These are phyloP conservation scores for Ilyonectria robusta DNA, from an alignment of 2,329 filamentous ascomycete species.

Conservation along the genomic window DNA sequence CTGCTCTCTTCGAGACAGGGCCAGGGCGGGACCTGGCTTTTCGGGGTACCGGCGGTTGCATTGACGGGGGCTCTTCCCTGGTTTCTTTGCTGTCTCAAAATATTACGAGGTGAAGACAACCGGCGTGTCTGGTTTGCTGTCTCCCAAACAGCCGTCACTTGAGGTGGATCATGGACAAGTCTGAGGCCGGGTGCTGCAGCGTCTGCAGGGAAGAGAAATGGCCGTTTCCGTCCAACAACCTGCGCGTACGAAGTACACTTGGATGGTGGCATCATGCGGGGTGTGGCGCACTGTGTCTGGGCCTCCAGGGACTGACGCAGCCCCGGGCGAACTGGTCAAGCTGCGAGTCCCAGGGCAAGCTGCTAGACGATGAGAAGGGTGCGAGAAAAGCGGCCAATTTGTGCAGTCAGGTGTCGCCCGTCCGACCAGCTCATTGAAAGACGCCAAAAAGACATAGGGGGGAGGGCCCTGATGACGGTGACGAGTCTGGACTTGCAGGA, in stretches of 20 bases:
- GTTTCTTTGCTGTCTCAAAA: conserved; percentile 20
- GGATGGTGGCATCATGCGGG: conserved; percentile 47
- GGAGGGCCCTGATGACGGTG: conserved; percentile 15
- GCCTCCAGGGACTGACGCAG: conserved; percentile 32
- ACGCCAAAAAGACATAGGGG: conserved; percentile 11
- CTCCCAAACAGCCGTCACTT: conserved; percentile 19
- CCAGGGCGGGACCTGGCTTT: neutral
- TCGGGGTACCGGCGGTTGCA: conserved; percentile 1
- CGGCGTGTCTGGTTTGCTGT: conserved; percentile 2
- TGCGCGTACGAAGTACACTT: neutral
- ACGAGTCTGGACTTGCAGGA: neutral
- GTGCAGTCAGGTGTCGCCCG: conserved; percentile 4
- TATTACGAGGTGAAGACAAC: neutral
- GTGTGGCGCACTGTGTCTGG: conserved; percentile 43
- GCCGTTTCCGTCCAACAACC: conserved; percentile 38
- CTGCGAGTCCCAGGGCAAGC: conserved; percentile 24
- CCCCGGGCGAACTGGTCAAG: conserved; percentile 8
- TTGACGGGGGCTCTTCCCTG: conserved; percentile 14
- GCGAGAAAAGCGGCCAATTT: conserved; percentile 39
- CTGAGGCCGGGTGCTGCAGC: neutral
- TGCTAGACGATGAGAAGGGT: conserved; percentile 16
- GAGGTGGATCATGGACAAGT: conserved; percentile 16
- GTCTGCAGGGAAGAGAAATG: conserved; percentile 23
- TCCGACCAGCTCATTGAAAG: neutral
- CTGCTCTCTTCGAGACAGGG: conserved; percentile 11